Conservation (phyloP, 2,329 filamentous ascomycete species). For the Emmonsiellopsis sp. region DNA sequence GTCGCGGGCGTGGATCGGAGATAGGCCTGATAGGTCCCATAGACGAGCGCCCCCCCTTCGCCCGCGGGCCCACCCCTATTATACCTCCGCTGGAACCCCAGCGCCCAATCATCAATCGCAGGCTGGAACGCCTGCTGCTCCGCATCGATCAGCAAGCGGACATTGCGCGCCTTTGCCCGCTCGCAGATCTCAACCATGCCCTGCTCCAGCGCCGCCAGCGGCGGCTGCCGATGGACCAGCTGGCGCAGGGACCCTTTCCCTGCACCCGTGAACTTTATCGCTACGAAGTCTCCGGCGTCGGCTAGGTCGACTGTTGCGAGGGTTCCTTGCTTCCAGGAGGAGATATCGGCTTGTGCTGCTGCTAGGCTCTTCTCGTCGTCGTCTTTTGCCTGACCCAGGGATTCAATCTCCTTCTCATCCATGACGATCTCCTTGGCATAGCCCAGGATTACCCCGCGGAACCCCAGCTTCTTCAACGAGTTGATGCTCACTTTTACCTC, state of each 20-base stretch:
- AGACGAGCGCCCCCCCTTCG: conserved; percentile 52
- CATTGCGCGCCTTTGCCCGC: conserved; percentile 56
- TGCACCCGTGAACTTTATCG: conserved; percentile 71
- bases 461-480: conserved; percentile 63
- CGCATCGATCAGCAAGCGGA: conserved; percentile 71
- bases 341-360: conserved; percentile 16
- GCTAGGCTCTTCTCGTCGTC: conserved; percentile 10
- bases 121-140: conserved; percentile 70
- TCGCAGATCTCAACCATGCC: conserved; percentile 69
- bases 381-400: not conserved
- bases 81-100: conserved; percentile 63
- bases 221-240: conserved; percentile 53
- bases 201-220: conserved; percentile 53
- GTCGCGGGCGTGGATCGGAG: conserved; percentile 52
- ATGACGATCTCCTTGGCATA: conserved; percentile 77
- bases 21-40: conserved; percentile 70
- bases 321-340: conserved; percentile 63
- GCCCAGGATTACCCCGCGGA: conserved; percentile 71
- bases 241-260: conserved; percentile 64
- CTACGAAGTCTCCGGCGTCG: conserved; percentile 49
- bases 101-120: conserved; percentile 73
- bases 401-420: conserved; percentile 34
- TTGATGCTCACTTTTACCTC: conserved; percentile 60
- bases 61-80: conserved; percentile 39
- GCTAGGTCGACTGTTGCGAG: conserved; percentile 54